Evolutionary conservation across 2,329 filamentous ascomycete genomes (phyloP).

Genomic region (Trichophyton rubrum): DNA sequence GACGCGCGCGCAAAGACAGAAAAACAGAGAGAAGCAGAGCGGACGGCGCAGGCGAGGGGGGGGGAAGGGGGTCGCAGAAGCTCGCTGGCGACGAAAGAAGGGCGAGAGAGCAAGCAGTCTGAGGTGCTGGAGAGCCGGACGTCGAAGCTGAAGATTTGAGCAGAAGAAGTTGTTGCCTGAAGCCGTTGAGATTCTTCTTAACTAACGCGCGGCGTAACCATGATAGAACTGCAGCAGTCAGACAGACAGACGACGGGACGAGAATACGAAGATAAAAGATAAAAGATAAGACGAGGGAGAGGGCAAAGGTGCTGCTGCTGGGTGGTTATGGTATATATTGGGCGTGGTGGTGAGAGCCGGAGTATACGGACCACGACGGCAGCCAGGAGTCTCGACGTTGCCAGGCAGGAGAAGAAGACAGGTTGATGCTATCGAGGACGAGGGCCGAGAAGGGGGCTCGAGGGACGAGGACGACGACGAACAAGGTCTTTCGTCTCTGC

Average conservation of each 20-base stretch:
- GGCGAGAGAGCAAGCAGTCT: background rate
- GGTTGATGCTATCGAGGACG: background rate
- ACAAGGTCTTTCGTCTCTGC: background rate
- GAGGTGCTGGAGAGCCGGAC: background rate
- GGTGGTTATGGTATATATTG: background rate
- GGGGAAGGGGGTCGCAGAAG: background rate
- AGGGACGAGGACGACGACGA: background rate
- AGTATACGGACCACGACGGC: background rate
- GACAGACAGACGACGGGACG: background rate
- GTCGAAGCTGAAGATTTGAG: background rate
- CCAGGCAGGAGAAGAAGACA: background rate
- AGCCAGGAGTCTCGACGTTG: background rate
- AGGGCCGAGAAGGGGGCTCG: background rate
- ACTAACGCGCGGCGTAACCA: background rate
- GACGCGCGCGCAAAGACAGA: background rate
- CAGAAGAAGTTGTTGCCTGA: background rate
- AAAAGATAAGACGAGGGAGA: background rate
- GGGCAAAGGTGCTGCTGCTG: no score
- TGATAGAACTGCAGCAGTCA: background rate
- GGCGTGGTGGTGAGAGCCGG: background rate
- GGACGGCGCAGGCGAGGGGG: background rate
- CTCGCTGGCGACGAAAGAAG: background rate
- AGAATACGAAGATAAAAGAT: background rate
- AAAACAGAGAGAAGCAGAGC: no score
- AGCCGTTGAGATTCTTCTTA: background rate